phyloP scores from a whole-genome alignment of 371 early-diverging fungal genomes.

The Dichotomocladium elegans region DNA sequence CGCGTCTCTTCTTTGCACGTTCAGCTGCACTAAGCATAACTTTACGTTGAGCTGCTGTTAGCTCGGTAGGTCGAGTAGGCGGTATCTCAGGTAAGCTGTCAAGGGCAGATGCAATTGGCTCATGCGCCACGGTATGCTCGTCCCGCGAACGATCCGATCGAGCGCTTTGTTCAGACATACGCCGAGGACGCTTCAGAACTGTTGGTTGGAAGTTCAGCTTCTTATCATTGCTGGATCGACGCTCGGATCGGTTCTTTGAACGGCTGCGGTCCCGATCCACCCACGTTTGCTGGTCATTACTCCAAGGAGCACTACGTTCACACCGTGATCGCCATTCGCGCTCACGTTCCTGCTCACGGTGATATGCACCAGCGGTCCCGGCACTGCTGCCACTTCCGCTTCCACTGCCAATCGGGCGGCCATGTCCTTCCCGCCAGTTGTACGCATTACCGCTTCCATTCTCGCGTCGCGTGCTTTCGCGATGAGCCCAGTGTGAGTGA shows the following conservation, averaged over 20 bases:
- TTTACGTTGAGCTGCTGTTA: slow-evolving; percentile 32
- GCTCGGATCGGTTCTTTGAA: background rate
- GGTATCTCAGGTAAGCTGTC: background rate
- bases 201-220: slow-evolving; percentile 16
- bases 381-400: background rate
- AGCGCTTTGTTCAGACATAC: slow-evolving; percentile 25
- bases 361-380: background rate
- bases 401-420: too few species aligned
- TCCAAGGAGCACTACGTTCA: background rate
- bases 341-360: background rate
- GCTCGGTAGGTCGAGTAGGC: slow-evolving; percentile 5
- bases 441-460: background rate
- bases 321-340: background rate
- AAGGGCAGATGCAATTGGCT: background rate
- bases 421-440: background rate
- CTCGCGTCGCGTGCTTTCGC: slow-evolving; percentile 1
- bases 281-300: background rate
- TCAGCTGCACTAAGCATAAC: slow-evolving; percentile 46
- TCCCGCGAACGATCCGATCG: slow-evolving; percentile 24
- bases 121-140: background rate
- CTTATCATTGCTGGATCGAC: slow-evolving; percentile 4
- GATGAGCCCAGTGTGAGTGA: too few species aligned
- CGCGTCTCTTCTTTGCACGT: slow-evolving; percentile 43
- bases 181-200: slow-evolving; percentile 23
- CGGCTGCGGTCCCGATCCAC: background rate